These are phyloP conservation scores for Flammula alnicola DNA, from an alignment of 1,284 basidiomycete species.

Conservation along the genomic window DNA sequence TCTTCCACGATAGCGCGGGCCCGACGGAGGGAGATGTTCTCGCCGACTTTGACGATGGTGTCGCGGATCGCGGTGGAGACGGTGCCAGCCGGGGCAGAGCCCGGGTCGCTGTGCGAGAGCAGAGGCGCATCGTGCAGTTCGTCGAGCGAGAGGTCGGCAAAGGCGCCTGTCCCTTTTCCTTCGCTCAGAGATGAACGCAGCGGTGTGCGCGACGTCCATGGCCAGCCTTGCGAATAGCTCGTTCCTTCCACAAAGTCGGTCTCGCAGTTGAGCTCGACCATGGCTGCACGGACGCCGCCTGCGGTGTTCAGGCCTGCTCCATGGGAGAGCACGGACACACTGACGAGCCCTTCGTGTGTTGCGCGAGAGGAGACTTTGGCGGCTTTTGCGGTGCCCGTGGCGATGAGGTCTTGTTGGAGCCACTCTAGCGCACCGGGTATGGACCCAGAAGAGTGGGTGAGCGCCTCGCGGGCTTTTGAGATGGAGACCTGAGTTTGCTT, in stretches of 20 bases:
- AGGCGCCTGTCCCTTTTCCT: slow-evolving; percentile 36
- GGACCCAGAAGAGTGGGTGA: slow-evolving; percentile 77
- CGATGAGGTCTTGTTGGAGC: slow-evolving; percentile 76
- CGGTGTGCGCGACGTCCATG: slow-evolving; percentile 84
- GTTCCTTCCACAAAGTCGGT: slow-evolving; percentile 95
- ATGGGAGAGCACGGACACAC: slow-evolving; percentile 66
- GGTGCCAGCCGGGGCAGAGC: slow-evolving; percentile 48
- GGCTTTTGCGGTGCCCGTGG: slow-evolving; percentile 78
- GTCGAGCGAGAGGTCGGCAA: slow-evolving; percentile 52
- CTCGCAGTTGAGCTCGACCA: slow-evolving; percentile 96
- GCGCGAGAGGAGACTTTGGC: slow-evolving; percentile 80
- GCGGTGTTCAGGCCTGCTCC: slow-evolving; percentile 53
- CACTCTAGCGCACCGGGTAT: slow-evolving; percentile 78
- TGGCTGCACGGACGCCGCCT: slow-evolving; percentile 73
- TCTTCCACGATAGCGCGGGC: slow-evolving; percentile 73
- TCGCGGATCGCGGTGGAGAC: slow-evolving; percentile 81
- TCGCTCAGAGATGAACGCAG: slow-evolving; percentile 77
- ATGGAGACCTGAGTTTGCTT: slow-evolving; percentile 83
- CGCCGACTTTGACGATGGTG: slow-evolving; percentile 85
- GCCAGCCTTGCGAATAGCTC: slow-evolving; percentile 83
- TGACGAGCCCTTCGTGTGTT: slow-evolving; percentile 82
- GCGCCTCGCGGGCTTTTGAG: slow-evolving; percentile 88
- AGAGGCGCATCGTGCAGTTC: slow-evolving; percentile 71
- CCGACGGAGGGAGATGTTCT: slow-evolving; percentile 84
- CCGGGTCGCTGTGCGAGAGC: slow-evolving; percentile 51